Evolutionary conservation across 2,329 filamentous ascomycete species (phyloP), one percentile per base, ranked within the genome.

Genomic region (Xylariales sp.): DNA sequence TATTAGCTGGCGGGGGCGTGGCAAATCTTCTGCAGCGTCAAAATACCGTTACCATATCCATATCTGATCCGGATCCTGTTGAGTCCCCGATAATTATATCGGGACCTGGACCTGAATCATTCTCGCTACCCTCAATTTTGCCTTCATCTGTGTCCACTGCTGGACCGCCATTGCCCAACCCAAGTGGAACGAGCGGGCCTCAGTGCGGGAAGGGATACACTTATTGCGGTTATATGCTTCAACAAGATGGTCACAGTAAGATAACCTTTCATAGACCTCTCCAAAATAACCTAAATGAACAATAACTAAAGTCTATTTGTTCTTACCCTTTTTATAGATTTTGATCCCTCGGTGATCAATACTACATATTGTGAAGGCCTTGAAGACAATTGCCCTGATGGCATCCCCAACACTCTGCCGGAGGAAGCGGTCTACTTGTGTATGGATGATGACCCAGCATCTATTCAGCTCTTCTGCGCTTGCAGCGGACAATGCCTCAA

Each of bases 141-240:
- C 24, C 2, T 28, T 33, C n/a, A 8, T 8, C 23, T 25, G 23
- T 25, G 23, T 8, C n/a, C 23, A 25, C 23, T 8, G 23, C 23
- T 25, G n/a, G n/a, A n/a, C n/a, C n/a, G n/a, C n/a, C n/a, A n/a
- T n/a, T n/a, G n/a, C n/a, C n/a, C n/a, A n/a, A n/a, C n/a, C n/a
- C n/a, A n/a, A n/a, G n/a, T n/a, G n/a, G n/a, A n/a, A n/a, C n/a
- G n/a, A n/a, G n/a, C n/a, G n/a, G n/a, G n/a, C n/a, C n/a, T 5
- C 54, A 52, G 23, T 59, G 56, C n/a, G 55, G 53, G 11, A 56
- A 58, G 32, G 56, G 55, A 5, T 59, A 53, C 40, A 59, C 55
- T 6, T 58, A 58, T 38, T 58, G 55, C 37, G 54, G 54, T 3
- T 58, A 53, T 33, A 56, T 56, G 50, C 46, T 58, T 27, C 50